Percentiles rank a stretch among this genome's conserved stretches.
These are phyloP conservation scores for Casaregolazyma suthepensis DNA, from an alignment of 1,139 yeast species.

Conservation along the genomic window DNA sequence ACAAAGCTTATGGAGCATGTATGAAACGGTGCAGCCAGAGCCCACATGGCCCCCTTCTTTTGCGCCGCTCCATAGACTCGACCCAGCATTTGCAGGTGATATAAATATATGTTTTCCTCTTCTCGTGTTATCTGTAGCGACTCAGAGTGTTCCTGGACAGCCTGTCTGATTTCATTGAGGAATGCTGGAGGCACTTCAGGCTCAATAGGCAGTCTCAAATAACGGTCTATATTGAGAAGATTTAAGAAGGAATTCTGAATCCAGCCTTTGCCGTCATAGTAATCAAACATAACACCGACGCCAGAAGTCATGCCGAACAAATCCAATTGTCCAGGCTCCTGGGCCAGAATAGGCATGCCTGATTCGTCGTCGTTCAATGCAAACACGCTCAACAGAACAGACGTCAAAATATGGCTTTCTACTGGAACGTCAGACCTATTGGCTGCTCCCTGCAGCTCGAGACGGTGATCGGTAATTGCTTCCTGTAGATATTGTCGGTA, in stretches of 20 bases:
- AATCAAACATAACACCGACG: not conserved
- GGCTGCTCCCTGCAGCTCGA: not conserved
- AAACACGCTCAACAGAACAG: conserved; percentile 1
- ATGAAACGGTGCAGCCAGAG: conserved; percentile 2
- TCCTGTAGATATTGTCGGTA: not conserved
- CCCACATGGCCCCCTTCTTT: not conserved
- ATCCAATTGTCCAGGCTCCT: conserved; percentile 1
- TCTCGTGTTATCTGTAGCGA: not conserved
- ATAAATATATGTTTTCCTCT: not conserved
- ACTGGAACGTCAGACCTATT: not conserved
- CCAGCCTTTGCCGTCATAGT: not conserved
- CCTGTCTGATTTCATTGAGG: not conserved
- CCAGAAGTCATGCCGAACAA: conserved; percentile 2
- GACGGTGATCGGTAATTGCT: conserved; percentile 1
- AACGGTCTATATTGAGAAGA: not conserved
- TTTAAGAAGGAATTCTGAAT: conserved; percentile 1
- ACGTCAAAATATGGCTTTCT: conserved; percentile 1
- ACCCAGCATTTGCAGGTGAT: not conserved
- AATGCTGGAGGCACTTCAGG: not conserved
- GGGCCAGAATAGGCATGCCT: not conserved
- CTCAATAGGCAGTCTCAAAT: not conserved
- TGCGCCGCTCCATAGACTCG: not conserved
- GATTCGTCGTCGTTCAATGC: not conserved
- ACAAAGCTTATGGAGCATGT: not conserved
- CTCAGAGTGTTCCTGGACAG: not conserved